Base-by-base conservation (phyloP, 2,329 filamentous ascomycete genomes). In the Colletotrichum sp. region DNA sequence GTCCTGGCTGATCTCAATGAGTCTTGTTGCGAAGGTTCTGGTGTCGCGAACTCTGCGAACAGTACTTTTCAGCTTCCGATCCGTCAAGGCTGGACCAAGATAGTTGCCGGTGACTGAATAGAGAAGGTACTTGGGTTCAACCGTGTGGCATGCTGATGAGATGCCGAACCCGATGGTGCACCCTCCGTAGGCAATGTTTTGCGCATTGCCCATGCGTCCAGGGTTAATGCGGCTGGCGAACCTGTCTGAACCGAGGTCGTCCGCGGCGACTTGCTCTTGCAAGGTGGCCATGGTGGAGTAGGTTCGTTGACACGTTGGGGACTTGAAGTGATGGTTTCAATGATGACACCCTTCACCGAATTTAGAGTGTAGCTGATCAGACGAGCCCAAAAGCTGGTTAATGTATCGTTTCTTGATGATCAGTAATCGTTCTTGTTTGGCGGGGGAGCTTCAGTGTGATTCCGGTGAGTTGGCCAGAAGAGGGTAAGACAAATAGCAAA, bases 81-180 rank as follows among this genome's bases (percentile, higher is more conserved):
- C 84, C 1, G 82, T 86, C 21, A 83, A 80, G 4, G 87, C 85
- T 3, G 89, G 88, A 3, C 88, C 87, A 1, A 88, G 84, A 65
- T 86, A 90, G 72, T 88, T 83, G 1, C 89, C 89, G 0, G 87
- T 78, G 0, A 87, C 78, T 1, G 88, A 88, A 78, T 90, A 90
- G 6, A 89, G 81, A 4, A 84, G 81, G 79, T 88, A 85, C 3
- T 77, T 79, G 0, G 79, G 13, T 0, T 84, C 81, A 0, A 87
- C 84, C 1, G 86, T 85, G 4, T 81, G 79, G 60, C 78, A 84
- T 1, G 88, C 88, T 1, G 87, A 85, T 77, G 85, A 84, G 12
- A 85, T 82, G 2, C 86, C 88, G 4, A 86, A 76, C 6, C 80
- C 84, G 3, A 87, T 79, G 3, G 87, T 82, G 76, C 84, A 89